These are phyloP conservation scores for Polyporus tsugae DNA, from an alignment of 1,284 basidiomycete genomes.

Conservation along the genomic window DNA sequence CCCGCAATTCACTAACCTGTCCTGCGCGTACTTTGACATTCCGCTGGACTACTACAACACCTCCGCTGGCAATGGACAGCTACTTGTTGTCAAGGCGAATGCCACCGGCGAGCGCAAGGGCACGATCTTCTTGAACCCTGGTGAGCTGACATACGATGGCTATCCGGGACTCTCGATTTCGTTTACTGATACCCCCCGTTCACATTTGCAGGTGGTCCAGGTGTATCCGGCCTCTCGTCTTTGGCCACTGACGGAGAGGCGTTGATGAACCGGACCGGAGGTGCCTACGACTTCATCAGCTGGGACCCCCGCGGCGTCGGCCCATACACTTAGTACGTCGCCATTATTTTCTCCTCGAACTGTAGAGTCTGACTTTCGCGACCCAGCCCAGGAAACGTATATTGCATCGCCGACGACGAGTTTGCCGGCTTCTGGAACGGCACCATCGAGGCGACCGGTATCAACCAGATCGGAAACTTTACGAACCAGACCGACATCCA, in stretches of 20 bases:
- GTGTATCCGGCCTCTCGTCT: conserved; percentile 22
- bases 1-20: conserved; percentile 15
- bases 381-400: conserved; percentile 26
- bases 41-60: conserved; percentile 29
- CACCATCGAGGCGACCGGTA: conserved; percentile 20
- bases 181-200: neutral
- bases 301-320: conserved; percentile 30
- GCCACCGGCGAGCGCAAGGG: conserved; percentile 23
- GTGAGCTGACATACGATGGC: conserved; percentile 10
- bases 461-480: conserved; percentile 25
- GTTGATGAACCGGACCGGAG: conserved; percentile 25
- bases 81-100: conserved; percentile 25
- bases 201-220: conserved; percentile 22
- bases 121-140: conserved; percentile 29
- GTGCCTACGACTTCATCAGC: conserved; percentile 25
- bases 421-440: conserved; percentile 27
- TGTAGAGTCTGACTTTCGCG: neutral
- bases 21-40: conserved; percentile 26
- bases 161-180: no score
- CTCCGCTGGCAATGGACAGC: conserved; percentile 20
- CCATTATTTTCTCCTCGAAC: neutral
- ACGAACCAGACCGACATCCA: conserved; percentile 27
- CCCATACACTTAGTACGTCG: conserved; percentile 24
- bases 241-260: conserved; percentile 15
- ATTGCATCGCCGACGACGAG: conserved; percentile 25